These are phyloP conservation scores for Corinectria fuckeliana DNA, from an alignment of 2,329 filamentous ascomycete species.

Conservation along the genomic window DNA sequence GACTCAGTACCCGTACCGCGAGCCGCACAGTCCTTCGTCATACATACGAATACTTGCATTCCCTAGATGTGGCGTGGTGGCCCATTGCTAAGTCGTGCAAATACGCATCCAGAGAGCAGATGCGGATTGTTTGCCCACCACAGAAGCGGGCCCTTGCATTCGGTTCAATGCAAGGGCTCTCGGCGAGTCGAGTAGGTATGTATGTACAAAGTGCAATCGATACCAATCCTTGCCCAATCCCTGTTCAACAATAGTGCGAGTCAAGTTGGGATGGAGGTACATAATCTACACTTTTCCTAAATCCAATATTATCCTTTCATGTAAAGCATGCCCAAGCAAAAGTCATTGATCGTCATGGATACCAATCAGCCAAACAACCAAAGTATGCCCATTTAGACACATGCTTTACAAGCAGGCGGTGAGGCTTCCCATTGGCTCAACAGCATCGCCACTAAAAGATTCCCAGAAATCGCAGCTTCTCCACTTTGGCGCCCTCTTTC, in stretches of 20 bases:
- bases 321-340: too few species aligned
- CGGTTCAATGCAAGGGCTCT: background rate
- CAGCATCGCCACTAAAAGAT: background rate
- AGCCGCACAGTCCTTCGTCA: background rate
- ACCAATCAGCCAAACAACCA: too few species aligned
- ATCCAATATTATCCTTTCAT: too few species aligned
- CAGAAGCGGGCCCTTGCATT: constrained; percentile 15
- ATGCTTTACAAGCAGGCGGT: too few species aligned
- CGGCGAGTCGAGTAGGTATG: background rate
- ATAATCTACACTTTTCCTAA: too few species aligned
- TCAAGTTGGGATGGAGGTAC: too few species aligned
- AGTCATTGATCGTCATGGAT: too few species aligned
- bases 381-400: too few species aligned
- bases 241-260: too few species aligned
- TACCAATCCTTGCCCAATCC: background rate
- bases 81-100: too few species aligned
- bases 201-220: background rate
- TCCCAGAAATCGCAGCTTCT: background rate
- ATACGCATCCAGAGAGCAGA: background rate
- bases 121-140: constrained; percentile 5
- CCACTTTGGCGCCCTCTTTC: constrained; percentile 19
- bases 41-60: background rate
- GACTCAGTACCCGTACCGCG: background rate
- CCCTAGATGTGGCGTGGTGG: background rate
- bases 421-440: background rate